These are phyloP conservation scores for Salix suchowensis DNA, from an alignment of 345 rosid genomes.

Conservation along the genomic window DNA sequence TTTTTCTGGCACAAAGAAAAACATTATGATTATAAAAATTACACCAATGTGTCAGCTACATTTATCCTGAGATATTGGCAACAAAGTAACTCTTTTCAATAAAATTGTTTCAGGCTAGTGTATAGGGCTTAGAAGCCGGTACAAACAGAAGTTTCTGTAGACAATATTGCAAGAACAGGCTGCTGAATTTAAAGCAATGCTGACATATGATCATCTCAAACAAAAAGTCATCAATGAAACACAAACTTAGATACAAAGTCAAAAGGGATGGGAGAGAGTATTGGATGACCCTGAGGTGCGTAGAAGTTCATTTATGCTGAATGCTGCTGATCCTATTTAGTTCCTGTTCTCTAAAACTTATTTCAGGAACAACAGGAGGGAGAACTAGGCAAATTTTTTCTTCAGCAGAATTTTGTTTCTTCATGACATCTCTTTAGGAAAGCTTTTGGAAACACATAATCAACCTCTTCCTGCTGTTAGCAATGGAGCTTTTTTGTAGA, in stretches of 20 bases:
- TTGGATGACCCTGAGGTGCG: background rate
- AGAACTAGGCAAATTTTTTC: background rate
- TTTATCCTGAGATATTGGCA: background rate
- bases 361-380: background rate
- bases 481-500: background rate
- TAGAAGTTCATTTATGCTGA: background rate
- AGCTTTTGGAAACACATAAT: background rate
- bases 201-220: background rate
- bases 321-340: background rate
- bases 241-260: background rate
- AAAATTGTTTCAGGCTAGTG: background rate
- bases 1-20: constrained; percentile 47
- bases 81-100: background rate
- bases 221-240: constrained; percentile 2
- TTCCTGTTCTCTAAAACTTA: background rate
- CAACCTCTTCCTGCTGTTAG: background rate
- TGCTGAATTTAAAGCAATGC: background rate
- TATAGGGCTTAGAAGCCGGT: background rate
- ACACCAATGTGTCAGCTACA: background rate
- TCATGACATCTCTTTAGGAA: background rate
- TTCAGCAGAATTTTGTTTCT: background rate
- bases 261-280: background rate
- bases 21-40: constrained; percentile 7
- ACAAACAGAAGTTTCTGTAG: background rate
- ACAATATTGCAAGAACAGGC: background rate